Percentiles rank a stretch among this genome's conserved stretches.
These are phyloP conservation scores for Edaphochlamys debaryana DNA, from an alignment of 139 green algal genomes.

Conservation along the genomic window DNA sequence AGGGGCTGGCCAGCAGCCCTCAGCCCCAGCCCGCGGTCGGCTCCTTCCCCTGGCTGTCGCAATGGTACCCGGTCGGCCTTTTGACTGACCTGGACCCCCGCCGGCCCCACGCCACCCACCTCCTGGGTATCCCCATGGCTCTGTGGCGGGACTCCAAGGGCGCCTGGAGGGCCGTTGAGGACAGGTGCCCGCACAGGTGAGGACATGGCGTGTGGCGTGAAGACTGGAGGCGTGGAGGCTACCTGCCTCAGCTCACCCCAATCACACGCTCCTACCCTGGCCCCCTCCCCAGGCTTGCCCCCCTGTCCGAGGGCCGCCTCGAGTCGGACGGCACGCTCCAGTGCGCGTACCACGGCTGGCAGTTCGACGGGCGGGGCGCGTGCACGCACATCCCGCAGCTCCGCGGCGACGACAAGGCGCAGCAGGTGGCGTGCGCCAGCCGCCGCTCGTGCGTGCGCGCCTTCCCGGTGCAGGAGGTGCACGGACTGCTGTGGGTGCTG, in stretches of 20 bases:
- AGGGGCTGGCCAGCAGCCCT: too few species aligned
- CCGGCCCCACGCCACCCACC: conserved; percentile 34
- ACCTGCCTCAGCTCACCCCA: too few species aligned
- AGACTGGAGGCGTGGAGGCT: not conserved
- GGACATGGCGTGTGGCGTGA: too few species aligned
- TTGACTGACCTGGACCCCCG: conserved; percentile 50
- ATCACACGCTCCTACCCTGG: not conserved
- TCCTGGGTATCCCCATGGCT: conserved; percentile 50
- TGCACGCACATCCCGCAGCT: conserved; percentile 58
- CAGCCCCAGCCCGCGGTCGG: too few species aligned
- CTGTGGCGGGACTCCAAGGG: conserved; percentile 44
- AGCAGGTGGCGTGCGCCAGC: conserved; percentile 25
- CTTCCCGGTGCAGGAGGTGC: conserved; percentile 25
- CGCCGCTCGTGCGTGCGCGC: conserved; percentile 22
- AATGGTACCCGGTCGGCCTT: conserved; percentile 56
- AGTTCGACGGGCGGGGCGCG: conserved; percentile 43
- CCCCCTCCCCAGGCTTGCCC: conserved; percentile 43
- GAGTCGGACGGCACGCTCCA: conserved; percentile 55
- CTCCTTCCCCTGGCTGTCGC: conserved; percentile 41
- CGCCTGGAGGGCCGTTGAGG: conserved; percentile 41
- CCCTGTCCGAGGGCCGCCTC: conserved; percentile 57
- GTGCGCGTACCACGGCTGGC: conserved; percentile 63
- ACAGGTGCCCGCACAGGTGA: conserved; percentile 58
- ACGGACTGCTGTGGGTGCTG: conserved; percentile 45
- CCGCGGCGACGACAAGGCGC: conserved; percentile 17